A percentile compares a stretch with the other conserved stretches of the same genome.
Evolutionary conservation across 805 yeast species (phyloP).

Genomic region (Wickerhamomyces hampshirensis): DNA sequence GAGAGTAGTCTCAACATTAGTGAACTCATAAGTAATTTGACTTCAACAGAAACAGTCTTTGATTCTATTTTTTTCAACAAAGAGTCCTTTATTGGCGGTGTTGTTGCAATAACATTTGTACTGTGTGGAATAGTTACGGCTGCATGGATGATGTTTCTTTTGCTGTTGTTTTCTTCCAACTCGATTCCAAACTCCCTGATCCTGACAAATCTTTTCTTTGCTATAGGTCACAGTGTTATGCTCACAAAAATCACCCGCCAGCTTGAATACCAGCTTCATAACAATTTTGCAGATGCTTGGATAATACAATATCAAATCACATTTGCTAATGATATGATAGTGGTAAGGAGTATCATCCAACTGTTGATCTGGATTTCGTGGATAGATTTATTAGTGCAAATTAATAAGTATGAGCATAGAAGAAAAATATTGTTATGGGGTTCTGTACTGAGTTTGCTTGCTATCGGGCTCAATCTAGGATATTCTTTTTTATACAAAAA

Average conservation of each 20-base stretch:
- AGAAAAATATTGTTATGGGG: conserved; percentile 30
- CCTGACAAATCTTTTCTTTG: conserved; percentile 51
- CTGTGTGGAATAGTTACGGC: conserved; percentile 51
- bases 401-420: conserved; percentile 28
- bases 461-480: conserved; percentile 24
- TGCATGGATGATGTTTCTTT: conserved; percentile 65
- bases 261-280: conserved; percentile 45
- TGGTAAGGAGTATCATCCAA: conserved; percentile 37
- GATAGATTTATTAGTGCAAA: conserved; percentile 44
- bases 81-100: conserved; percentile 34
- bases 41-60: background rate
- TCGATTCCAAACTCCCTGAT: conserved; percentile 55
- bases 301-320: conserved; percentile 36
- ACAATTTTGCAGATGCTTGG: conserved; percentile 49
- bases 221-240: conserved; percentile 49
- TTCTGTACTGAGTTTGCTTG: conserved; percentile 25
- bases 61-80: conserved; percentile 13
- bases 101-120: conserved; percentile 44
- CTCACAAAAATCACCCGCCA: conserved; percentile 41
- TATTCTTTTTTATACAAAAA: conserved; percentile 11
- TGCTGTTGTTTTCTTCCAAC: conserved; percentile 50
- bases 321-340: conserved; percentile 31
- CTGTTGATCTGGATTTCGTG: conserved; percentile 49
- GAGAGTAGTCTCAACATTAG: conserved; percentile 1
- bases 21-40: conserved; percentile 10